These are phyloP conservation scores for Exophiala mesophila DNA, from an alignment of 2,329 filamentous ascomycete species.

Conservation along the genomic window DNA sequence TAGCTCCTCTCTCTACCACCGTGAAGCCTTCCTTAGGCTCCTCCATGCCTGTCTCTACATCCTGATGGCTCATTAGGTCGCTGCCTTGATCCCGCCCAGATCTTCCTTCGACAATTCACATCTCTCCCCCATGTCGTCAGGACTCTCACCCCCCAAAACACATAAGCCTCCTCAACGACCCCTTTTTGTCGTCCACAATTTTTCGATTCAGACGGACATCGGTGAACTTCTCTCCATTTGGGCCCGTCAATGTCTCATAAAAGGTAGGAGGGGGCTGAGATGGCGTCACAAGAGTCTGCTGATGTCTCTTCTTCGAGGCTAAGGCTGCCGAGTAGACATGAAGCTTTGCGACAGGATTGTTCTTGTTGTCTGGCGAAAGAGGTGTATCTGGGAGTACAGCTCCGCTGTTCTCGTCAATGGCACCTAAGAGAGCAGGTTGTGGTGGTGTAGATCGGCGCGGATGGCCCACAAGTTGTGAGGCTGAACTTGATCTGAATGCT, in stretches of 20 bases:
- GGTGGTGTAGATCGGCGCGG: slow-evolving; percentile 11
- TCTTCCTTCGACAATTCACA: no score
- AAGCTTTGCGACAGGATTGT: slow-evolving; percentile 14
- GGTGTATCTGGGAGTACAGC: slow-evolving; percentile 15
- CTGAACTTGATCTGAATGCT: not conserved
- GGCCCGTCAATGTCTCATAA: slow-evolving; percentile 14
- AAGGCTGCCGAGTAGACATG: slow-evolving; percentile 16
- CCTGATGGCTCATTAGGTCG: no score
- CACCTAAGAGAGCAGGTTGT: slow-evolving; percentile 13
- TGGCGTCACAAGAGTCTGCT: slow-evolving; percentile 3
- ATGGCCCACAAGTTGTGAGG: slow-evolving; percentile 10
- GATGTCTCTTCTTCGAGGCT: slow-evolving; percentile 10
- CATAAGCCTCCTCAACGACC: slow-evolving; percentile 12
- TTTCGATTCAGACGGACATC: slow-evolving; percentile 20
- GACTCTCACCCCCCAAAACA: no score
- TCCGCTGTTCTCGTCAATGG: slow-evolving; percentile 20
- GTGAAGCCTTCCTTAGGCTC: no score
- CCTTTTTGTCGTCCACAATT: slow-evolving; percentile 3
- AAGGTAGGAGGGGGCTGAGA: slow-evolving; percentile 6
- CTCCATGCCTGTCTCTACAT: no score
- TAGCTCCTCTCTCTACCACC: no score
- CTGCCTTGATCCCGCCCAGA: no score
- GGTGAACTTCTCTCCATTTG: slow-evolving; percentile 17
- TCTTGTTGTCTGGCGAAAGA: slow-evolving; percentile 7
- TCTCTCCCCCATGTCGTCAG: no score